Percentiles rank a stretch among this genome's conserved stretches.
Evolutionary conservation across 805 yeast genomes (phyloP).

Genomic region (Torulaspora maleeae): DNA sequence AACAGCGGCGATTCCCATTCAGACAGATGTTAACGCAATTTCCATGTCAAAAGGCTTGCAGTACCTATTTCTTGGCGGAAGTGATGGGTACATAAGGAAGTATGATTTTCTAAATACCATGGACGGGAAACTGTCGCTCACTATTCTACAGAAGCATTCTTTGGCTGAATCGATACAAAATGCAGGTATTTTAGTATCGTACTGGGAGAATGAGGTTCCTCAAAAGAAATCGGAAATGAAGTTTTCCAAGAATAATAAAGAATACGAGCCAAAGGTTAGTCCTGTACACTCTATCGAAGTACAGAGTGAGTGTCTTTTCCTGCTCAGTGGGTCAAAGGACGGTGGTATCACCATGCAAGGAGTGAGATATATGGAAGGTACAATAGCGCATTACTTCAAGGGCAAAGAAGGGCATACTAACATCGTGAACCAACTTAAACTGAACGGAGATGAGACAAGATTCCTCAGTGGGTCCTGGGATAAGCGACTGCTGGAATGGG

Average conservation of each 20-base stretch:
- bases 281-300: constrained; percentile 88
- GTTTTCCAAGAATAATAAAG: constrained; percentile 33
- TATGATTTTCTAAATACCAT: constrained; percentile 82
- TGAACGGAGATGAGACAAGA: constrained; percentile 56
- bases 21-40: constrained; percentile 70
- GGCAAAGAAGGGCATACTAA: constrained; percentile 51
- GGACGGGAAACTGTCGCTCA: constrained; percentile 80
- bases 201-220: constrained; percentile 97
- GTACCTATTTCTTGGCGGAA: constrained; percentile 92
- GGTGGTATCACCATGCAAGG: constrained; percentile 90
- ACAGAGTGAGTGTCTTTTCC: constrained; percentile 78
- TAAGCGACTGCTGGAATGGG: constrained; percentile 75
- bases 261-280: constrained; percentile 55
- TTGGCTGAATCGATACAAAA: constrained; percentile 79
- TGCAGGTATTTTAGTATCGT: constrained; percentile 76
- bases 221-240: constrained; percentile 42
- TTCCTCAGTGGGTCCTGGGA: constrained; percentile 92
- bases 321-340: constrained; percentile 69
- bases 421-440: constrained; percentile 65
- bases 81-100: constrained; percentile 88
- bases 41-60: constrained; percentile 75
- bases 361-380: constrained; percentile 76
- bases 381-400: constrained; percentile 68
- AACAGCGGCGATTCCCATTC: constrained; percentile 80
- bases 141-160: constrained; percentile 87